A percentile compares a stretch with the other conserved stretches of the same genome.
Conservation (phyloP, 23 red algal genomes). For the Gracilaria vermiculophylla region DNA sequence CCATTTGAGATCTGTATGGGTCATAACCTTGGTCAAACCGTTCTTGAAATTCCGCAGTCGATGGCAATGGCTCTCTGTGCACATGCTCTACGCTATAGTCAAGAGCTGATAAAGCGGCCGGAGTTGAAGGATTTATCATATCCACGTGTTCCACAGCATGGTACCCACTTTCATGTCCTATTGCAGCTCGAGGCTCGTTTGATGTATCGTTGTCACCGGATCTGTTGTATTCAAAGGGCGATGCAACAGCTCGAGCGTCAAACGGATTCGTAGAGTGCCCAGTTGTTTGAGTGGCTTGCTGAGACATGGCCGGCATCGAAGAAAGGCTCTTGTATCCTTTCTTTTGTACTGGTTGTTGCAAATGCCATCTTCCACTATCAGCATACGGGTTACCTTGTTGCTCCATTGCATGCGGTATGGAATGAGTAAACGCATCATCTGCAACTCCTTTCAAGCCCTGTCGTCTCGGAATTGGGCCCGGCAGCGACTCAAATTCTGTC, state of each 20-base stretch:
- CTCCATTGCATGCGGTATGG: not conserved
- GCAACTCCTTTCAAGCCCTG: constrained; percentile 1
- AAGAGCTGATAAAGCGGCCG: not conserved
- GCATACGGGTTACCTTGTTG: not conserved
- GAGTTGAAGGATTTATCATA: constrained; percentile 14
- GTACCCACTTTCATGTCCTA: not conserved
- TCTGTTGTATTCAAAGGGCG: constrained; percentile 26
- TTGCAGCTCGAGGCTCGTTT: not conserved
- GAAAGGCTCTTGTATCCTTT: constrained; percentile 23
- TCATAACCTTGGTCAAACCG: constrained; percentile 12
- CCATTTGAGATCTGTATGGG: constrained; percentile 24
- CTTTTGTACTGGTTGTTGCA: not conserved
- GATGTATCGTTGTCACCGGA: not conserved
- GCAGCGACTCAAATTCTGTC: not conserved
- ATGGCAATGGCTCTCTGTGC: not conserved
- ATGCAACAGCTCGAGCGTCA: not conserved
- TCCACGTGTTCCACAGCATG: constrained; percentile 14
- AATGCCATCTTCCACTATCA: not conserved
- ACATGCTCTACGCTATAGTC: not conserved
- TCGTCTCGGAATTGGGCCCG: constrained; percentile 1
- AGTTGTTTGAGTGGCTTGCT: not conserved
- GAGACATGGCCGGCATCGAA: not conserved
- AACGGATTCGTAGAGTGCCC: not conserved
- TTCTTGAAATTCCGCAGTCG: constrained; percentile 14
- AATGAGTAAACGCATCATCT: not conserved